Base-by-base conservation (phyloP, 805 yeast species). In the Teunomyces aglyptinius region DNA sequence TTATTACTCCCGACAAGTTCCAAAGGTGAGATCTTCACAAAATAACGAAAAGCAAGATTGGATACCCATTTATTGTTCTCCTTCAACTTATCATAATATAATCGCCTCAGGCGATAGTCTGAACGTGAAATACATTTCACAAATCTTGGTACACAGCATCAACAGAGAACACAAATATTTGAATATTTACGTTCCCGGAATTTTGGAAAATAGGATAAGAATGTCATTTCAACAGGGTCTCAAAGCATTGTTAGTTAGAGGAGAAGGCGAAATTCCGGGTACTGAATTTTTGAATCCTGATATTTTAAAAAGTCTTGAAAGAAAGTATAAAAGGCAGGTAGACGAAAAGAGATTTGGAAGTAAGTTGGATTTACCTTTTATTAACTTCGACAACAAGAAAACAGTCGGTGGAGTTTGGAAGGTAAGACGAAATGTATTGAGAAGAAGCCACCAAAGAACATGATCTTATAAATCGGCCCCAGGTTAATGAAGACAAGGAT, bases 101-200 rank as follows among this genome's bases (percentile, higher is more conserved):
- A 15, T 39, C 4, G 15, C 28, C 12, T 24, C 39, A 10, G 26
- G 19, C 8, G 45, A 26, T 5, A 24, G 35, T 15, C 31, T 27
- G 8, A 20, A 24, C 18, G 41, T 35, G 12, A 33, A 18, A 2
- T 81, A 77, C 49, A 52, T 73, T 15, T 84, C 87, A 0, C 62
- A 85, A 28, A 82, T 78, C 1, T 67, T 88, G 41, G 71, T 89
- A 0, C 96, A 89, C 57, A 85, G 92, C 1, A 64, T 88, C 10
- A 76, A 83, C 52, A 47, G 50, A 0, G 47, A 49, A 0, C 56
- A 64, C 1, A 57, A 67, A 7, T 51, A 66, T 12, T 55, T 86
- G 38, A 82, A 85, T 47, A 43, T 89, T 1, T 82, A 86, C 54
- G 65, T 85, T 0, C 89, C 89, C 0, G 58, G 58, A 4, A 61